Evolutionary conservation across 176 grass and related monocot species (phyloP).

Genomic region (Areca catechu): DNA sequence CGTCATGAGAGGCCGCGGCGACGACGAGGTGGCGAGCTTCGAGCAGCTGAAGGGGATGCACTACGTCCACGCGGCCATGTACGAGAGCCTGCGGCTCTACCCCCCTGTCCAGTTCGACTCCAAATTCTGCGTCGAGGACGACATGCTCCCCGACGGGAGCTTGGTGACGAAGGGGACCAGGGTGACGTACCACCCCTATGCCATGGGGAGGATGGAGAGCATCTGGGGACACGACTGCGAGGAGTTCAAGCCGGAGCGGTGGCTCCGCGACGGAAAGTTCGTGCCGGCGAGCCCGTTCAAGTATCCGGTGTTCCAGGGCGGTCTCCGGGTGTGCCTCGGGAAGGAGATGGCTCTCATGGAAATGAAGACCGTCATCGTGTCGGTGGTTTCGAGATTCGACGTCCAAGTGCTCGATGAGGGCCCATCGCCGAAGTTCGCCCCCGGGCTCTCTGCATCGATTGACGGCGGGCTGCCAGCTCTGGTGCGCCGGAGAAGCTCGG

Average conservation of each 20-base stretch:
- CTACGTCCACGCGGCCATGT: constrained; percentile 10
- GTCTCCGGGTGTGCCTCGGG: constrained; percentile 6
- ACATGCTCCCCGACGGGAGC: constrained; percentile 16
- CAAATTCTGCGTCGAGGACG: constrained; percentile 20
- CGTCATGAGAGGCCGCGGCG: background rate
- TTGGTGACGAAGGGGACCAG: constrained; percentile 7
- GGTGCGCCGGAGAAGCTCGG: too few species aligned
- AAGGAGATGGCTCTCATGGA: constrained; percentile 10
- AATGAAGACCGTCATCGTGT: background rate
- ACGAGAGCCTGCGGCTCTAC: constrained; percentile 13
- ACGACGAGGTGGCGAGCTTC: background rate
- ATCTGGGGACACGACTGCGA: constrained; percentile 15
- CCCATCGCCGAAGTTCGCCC: too few species aligned
- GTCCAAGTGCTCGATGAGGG: too few species aligned
- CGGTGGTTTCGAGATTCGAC: background rate
- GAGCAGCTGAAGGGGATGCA: constrained; percentile 10
- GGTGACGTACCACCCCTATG: constrained; percentile 17
- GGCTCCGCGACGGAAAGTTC: constrained; percentile 3
- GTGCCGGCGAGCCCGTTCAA: constrained; percentile 7
- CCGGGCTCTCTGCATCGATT: too few species aligned
- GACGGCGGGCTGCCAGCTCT: too few species aligned
- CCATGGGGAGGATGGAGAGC: constrained; percentile 19
- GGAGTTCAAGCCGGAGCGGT: constrained; percentile 10
- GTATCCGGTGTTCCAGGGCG: constrained; percentile 10
- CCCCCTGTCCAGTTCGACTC: constrained; percentile 16